These are phyloP conservation scores for Chionographis japonica DNA, from an alignment of 106 monocot genomes.

Conservation along the genomic window DNA sequence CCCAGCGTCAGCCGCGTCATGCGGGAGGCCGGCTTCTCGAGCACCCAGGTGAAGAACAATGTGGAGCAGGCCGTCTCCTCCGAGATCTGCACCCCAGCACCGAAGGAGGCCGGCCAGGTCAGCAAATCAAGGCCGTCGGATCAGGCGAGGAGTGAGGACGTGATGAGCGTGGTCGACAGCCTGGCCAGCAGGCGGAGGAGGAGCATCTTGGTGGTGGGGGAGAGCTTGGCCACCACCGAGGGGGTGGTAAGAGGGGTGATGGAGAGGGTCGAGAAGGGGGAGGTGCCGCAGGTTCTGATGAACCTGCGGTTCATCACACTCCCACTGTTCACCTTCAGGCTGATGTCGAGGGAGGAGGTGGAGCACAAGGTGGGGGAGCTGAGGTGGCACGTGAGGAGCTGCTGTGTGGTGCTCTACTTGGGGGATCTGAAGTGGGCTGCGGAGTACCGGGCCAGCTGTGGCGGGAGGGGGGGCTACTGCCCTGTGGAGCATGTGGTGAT, in stretches of 20 bases:
- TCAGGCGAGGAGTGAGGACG: slow-evolving; percentile 36
- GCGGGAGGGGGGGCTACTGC: slow-evolving; percentile 29
- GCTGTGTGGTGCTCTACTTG: slow-evolving; percentile 45
- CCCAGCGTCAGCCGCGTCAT: slow-evolving; percentile 65
- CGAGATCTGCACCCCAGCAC: slow-evolving; percentile 20
- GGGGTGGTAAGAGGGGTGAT: slow-evolving; percentile 57
- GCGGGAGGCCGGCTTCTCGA: slow-evolving; percentile 75
- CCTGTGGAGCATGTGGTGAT: slow-evolving; percentile 61
- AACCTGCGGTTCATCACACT: slow-evolving; percentile 55
- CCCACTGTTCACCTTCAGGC: slow-evolving; percentile 43
- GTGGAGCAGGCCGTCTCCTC: slow-evolving; percentile 45
- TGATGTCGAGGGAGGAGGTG: slow-evolving; percentile 64
- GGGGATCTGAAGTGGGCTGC: slow-evolving; percentile 68
- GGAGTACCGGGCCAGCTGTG: slow-evolving; percentile 40
- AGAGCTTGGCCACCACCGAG: slow-evolving; percentile 36
- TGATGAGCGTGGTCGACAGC: slow-evolving; percentile 42
- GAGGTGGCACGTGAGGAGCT: slow-evolving; percentile 44
- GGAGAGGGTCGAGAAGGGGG: slow-evolving; percentile 44
- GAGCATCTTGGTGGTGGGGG: slow-evolving; percentile 61
- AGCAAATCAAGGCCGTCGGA: background rate
- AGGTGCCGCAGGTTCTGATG: slow-evolving; percentile 38
- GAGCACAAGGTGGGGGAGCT: slow-evolving; percentile 62
- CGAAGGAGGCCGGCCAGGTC: slow-evolving; percentile 17
- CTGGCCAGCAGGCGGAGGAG: slow-evolving; percentile 32
- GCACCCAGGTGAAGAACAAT: slow-evolving; percentile 64